Conservation (phyloP, 345 rosid species). For the Aquilaria sinensis region DNA sequence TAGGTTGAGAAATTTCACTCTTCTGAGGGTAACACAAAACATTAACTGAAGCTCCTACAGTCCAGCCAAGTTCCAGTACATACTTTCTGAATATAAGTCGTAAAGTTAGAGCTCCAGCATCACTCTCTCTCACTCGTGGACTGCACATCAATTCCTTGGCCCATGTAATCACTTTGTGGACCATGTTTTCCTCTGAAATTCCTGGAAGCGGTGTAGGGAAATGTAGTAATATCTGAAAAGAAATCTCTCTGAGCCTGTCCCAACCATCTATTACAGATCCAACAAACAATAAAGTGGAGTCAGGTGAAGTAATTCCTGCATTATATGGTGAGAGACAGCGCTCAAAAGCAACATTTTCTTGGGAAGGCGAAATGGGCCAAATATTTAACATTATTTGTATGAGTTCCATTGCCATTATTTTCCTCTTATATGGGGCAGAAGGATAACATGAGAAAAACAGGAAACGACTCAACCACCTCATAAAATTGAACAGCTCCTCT, state of each 20-base stretch:
- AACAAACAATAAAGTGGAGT: conserved; percentile 67
- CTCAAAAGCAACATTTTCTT: conserved; percentile 36
- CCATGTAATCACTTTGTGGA: conserved; percentile 62
- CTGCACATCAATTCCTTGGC: conserved; percentile 85
- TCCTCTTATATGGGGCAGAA: conserved; percentile 92
- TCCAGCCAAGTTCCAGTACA: conserved; percentile 81
- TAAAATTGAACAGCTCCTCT: conserved; percentile 66
- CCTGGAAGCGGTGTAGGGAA: conserved; percentile 96
- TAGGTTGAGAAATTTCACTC: conserved; percentile 19
- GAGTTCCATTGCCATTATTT: conserved; percentile 94
- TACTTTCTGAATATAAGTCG: conserved; percentile 88
- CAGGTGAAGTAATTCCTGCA: conserved; percentile 60
- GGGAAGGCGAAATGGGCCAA: conserved; percentile 61
- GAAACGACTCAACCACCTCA: conserved; percentile 87
- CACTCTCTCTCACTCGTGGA: conserved; percentile 99
- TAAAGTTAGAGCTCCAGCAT: conserved; percentile 81
- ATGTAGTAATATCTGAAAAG: conserved; percentile 78
- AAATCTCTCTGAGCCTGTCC: conserved; percentile 88
- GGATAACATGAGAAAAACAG: conserved; percentile 87
- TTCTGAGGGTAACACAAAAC: conserved; percentile 41
- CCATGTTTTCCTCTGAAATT: conserved; percentile 62
- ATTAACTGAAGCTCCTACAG: conserved; percentile 49
- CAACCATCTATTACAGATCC: conserved; percentile 96
- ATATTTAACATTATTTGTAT: conserved; percentile 70
- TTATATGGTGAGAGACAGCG: conserved; percentile 57